Conservation (phyloP, 768 basidiomycete genomes). For the Fistulinella prunicolor region DNA sequence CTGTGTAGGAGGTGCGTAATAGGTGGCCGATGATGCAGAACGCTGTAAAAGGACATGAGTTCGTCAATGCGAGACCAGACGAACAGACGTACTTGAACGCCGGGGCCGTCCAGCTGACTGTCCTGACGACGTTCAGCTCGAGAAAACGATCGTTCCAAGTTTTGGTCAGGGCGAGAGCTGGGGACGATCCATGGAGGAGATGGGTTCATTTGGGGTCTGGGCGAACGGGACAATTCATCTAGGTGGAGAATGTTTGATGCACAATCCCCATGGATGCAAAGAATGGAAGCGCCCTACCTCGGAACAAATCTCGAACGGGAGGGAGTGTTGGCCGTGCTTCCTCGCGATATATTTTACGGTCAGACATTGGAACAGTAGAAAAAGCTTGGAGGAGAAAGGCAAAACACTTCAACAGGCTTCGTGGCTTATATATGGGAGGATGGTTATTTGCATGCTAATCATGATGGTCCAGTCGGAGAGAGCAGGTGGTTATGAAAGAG, state of each 20-base stretch:
- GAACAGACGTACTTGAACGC: slow-evolving; percentile 27
- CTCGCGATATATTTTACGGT: slow-evolving; percentile 24
- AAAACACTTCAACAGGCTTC: background rate
- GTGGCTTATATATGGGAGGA: slow-evolving; percentile 26
- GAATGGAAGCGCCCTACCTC: slow-evolving; percentile 39
- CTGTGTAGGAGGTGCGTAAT: slow-evolving; percentile 22
- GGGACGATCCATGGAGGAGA: slow-evolving; percentile 45
- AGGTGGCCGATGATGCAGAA: slow-evolving; percentile 17
- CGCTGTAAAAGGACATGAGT: slow-evolving; percentile 19
- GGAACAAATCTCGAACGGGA: slow-evolving; percentile 66
- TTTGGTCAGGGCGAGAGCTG: slow-evolving; percentile 34
- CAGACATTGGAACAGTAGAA: slow-evolving; percentile 28
- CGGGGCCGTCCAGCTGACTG: slow-evolving; percentile 26
- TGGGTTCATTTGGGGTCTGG: slow-evolving; percentile 37
- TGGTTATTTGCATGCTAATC: slow-evolving; percentile 25
- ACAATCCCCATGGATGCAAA: background rate
- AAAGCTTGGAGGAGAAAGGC: slow-evolving; percentile 7
- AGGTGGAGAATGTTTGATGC: slow-evolving; percentile 1
- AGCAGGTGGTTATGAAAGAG: slow-evolving; percentile 24
- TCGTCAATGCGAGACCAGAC: background rate
- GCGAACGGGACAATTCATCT: slow-evolving; percentile 50
- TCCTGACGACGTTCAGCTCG: slow-evolving; percentile 26
- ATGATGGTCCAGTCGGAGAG: slow-evolving; percentile 21
- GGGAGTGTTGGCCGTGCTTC: slow-evolving; percentile 58
- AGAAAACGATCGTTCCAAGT: slow-evolving; percentile 22